phyloP scores from a whole-genome alignment of 108 stramenopile species.

The Fistulifera pelliculosa region DNA sequence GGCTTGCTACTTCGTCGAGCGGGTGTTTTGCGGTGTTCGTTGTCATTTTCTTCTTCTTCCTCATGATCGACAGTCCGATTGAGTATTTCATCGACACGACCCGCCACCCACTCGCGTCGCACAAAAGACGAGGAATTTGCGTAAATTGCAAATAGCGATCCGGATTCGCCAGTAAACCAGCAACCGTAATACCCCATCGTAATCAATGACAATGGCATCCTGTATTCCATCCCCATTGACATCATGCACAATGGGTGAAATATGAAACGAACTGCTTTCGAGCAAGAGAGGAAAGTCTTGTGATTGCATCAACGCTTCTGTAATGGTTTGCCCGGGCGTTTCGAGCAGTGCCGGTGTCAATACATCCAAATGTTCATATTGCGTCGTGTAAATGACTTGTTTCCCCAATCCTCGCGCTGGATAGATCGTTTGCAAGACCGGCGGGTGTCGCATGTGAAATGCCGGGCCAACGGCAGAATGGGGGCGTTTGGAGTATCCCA shows the following conservation, averaged over 20 bases:
- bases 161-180: constrained; percentile 39
- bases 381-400: constrained; percentile 60
- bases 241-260: constrained; percentile 57
- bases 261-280: constrained; percentile 60
- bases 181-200: constrained; percentile 68
- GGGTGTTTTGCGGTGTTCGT: constrained; percentile 17
- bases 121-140: constrained; percentile 57
- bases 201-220: constrained; percentile 66
- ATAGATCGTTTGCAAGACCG: constrained; percentile 61
- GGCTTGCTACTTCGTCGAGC: constrained; percentile 12
- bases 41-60: constrained; percentile 8
- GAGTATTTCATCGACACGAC: constrained; percentile 42
- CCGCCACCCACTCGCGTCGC: constrained; percentile 59
- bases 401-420: constrained; percentile 64
- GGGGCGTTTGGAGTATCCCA: constrained; percentile 43
- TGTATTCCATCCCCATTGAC: constrained; percentile 62
- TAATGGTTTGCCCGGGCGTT: constrained; percentile 8
- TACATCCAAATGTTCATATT: constrained; percentile 74
- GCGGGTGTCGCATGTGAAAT: constrained; percentile 30
- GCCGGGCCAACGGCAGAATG: constrained; percentile 17
- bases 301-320: constrained; percentile 57
- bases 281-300: constrained; percentile 70
- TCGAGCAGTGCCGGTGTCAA: constrained; percentile 36
- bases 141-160: constrained; percentile 49
- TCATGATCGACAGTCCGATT: constrained; percentile 12